phyloP scores from a whole-genome alignment of 1,284 basidiomycete species.

The Microbotryomycetes sp. region DNA sequence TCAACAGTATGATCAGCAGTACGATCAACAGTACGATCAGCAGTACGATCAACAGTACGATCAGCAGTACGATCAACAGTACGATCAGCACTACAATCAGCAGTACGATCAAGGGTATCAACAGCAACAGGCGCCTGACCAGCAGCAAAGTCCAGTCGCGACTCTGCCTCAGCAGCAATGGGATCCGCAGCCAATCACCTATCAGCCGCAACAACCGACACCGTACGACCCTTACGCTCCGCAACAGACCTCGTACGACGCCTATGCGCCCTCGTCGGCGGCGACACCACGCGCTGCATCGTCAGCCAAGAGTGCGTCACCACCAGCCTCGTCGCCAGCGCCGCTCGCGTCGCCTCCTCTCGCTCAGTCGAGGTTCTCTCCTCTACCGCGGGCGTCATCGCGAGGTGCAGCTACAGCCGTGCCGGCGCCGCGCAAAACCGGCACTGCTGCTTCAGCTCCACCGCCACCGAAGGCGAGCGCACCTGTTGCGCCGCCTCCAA shows the following conservation, averaged over 20 bases:
- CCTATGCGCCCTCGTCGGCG: not conserved
- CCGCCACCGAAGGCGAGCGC: not conserved
- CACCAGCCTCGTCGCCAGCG: not conserved
- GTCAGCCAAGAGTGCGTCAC: not conserved
- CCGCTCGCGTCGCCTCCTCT: not conserved
- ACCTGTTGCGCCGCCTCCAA: not conserved
- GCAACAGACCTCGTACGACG: slow-evolving; percentile 3
- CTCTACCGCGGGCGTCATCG: not conserved
- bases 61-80: slow-evolving; percentile 4
- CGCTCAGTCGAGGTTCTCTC: not conserved
- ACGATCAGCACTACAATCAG: not conserved
- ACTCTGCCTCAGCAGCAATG: not conserved
- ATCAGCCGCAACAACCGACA: slow-evolving; percentile 1
- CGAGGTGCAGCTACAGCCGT: not conserved
- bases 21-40: slow-evolving; percentile 1
- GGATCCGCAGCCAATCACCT: not conserved
- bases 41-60: slow-evolving; percentile 4
- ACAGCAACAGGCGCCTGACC: not conserved
- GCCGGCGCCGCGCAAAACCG: not conserved
- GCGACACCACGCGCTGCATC: not conserved
- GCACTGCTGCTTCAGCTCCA: not conserved
- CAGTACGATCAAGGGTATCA: not conserved
- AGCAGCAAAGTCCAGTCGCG: slow-evolving; percentile 3
- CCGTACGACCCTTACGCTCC: slow-evolving; percentile 6
- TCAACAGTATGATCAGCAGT: slow-evolving; percentile 3